Percentiles rank a stretch among this genome's conserved stretches.
These are phyloP conservation scores for Cryptococcus maquisensis DNA, from an alignment of 1,284 basidiomycete species.

Conservation along the genomic window DNA sequence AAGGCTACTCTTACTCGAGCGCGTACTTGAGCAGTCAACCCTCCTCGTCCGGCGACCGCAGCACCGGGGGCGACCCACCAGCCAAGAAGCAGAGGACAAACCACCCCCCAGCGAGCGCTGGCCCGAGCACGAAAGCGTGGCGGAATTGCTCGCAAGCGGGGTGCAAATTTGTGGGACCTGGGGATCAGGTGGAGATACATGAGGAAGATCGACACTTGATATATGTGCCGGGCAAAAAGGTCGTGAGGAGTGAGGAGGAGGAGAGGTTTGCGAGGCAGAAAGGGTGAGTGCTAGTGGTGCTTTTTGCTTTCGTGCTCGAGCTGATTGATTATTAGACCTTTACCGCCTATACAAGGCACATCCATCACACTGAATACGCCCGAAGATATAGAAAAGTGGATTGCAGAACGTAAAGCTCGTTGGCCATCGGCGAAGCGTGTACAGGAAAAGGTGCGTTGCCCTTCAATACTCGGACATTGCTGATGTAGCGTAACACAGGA, in stretches of 20 bases:
- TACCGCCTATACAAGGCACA: constrained; percentile 73
- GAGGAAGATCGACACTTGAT: constrained; percentile 88
- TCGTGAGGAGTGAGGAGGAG: constrained; percentile 56
- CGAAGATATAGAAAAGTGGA: constrained; percentile 76
- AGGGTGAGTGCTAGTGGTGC: constrained; percentile 26
- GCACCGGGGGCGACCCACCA: not conserved
- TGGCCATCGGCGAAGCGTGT: constrained; percentile 70
- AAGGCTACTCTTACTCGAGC: constrained; percentile 58
- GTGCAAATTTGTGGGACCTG: constrained; percentile 70
- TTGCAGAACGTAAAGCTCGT: constrained; percentile 75
- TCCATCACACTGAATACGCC: constrained; percentile 69
- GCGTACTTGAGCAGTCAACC: constrained; percentile 46
- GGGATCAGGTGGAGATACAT: constrained; percentile 70
- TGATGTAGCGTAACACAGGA: constrained; percentile 43
- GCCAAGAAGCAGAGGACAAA: constrained; percentile 14
- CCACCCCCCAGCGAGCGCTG: not conserved
- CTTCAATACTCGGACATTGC: not conserved
- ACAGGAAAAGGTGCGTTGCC: constrained; percentile 59
- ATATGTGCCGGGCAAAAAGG: constrained; percentile 57
- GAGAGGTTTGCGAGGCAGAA: constrained; percentile 64
- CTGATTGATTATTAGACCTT: constrained; percentile 13
- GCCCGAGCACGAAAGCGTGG: constrained; percentile 25
- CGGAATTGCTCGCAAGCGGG: constrained; percentile 60
- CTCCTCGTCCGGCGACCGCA: not conserved
- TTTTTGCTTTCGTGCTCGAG: not conserved